Base-by-base conservation (phyloP, 129 eudicot species). In the Erigeron canadensis region DNA sequence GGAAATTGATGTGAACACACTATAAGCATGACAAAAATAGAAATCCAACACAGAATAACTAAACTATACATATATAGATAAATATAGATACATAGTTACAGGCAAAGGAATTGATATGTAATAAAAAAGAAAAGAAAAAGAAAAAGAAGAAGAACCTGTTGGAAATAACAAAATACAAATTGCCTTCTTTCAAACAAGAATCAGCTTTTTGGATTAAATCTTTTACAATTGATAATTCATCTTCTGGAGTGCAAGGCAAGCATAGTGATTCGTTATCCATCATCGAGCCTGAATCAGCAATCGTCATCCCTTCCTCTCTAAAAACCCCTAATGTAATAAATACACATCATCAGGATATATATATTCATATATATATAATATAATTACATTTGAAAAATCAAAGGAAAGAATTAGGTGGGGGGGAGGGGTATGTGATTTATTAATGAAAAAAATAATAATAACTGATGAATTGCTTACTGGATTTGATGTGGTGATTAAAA, bases 191-290 rank as follows among this genome's bases (percentile, higher is more conserved):
- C 50, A 77, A 75, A 77, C 66, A 82, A 6, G 85, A 61, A 17
- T 87, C 89, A 3, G 94, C 87, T 54, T 84, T 79, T 22, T 62
- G 71, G 0, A 69, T 76, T 48, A 87, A 71, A 65, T 90, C 96
- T 12, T 40, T 59, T 4, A 94, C 73, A 66, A 86, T 86, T 87
- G 82, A 81, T 23, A 58, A 74, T 79, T 94, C 93, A 13, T 90
- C 86, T 53, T 82, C 86, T 10, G 97, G 98, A 45, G 91, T 85
- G 80, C 85, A 92, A 42, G 96, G 98, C 77, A 86, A 75, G 57
- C 79, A 78, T n/a, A 79, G 64, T 16, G 88, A 79, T 77, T 88
- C 97, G 71, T 84, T 87, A 69, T 84, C 96, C 91, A 89, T 80
- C 85, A 85, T 71, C 69, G 71, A 66, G 28, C 84, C 91, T 0